phyloP scores from a whole-genome alignment of 805 yeast species.

The Ogataea pignaliae region DNA sequence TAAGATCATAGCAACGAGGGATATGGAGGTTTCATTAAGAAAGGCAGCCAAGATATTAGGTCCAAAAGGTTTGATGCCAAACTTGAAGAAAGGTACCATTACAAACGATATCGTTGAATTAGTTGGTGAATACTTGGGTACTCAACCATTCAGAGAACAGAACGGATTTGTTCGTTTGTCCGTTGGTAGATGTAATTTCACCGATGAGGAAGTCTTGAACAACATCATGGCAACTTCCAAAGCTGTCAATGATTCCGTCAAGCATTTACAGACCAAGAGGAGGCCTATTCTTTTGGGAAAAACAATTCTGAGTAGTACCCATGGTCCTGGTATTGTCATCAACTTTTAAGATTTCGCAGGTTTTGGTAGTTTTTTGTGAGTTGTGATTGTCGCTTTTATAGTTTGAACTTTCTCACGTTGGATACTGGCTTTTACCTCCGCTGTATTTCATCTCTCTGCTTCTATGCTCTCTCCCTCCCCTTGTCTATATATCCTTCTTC shows the following conservation, averaged over 20 bases:
- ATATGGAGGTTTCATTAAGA: constrained; percentile 57
- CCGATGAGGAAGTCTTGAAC: constrained; percentile 68
- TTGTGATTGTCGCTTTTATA: no score
- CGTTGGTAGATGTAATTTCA: constrained; percentile 72
- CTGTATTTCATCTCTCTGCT: no score
- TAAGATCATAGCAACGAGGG: constrained; percentile 82
- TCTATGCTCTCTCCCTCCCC: neutral
- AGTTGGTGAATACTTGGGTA: constrained; percentile 55
- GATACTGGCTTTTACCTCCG: no score
- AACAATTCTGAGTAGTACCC: constrained; percentile 62
- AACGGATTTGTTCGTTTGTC: constrained; percentile 57
- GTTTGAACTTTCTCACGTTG: no score
- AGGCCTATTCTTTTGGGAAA: constrained; percentile 69
- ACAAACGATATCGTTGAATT: constrained; percentile 55
- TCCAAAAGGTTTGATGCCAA: constrained; percentile 86
- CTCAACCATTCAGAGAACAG: constrained; percentile 75
- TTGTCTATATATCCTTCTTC: neutral
- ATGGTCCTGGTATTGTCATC: constrained; percentile 77
- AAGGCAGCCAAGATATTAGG: constrained; percentile 79
- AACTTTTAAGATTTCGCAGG: constrained; percentile 31
- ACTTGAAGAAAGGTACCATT: constrained; percentile 81
- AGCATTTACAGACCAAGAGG: constrained; percentile 58
- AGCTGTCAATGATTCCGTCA: constrained; percentile 51
- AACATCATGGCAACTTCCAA: constrained; percentile 66
- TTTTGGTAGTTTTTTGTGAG: no score